Conservation (phyloP, 768 basidiomycete genomes). For the Suillus decipiens region DNA sequence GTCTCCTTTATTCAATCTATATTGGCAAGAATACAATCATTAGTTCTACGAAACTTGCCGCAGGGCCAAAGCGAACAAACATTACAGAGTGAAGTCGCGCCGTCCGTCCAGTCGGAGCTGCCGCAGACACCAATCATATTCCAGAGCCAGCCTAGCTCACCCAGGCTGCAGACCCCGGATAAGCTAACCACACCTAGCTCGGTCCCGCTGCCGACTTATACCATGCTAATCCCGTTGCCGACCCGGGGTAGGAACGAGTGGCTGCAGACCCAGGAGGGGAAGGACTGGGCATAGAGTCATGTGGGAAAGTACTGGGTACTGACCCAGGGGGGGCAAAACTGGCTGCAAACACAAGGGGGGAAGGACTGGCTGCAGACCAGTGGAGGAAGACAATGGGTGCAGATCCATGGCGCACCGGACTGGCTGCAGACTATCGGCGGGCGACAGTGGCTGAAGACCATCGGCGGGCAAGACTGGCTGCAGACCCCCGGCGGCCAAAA, state of each 20-base stretch:
- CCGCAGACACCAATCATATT: too few relatives aligned
- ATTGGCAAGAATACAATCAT: not conserved
- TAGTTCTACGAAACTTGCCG: not conserved
- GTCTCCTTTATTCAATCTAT: not conserved
- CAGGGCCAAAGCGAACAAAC: too few relatives aligned
- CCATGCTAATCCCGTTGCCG: not conserved
- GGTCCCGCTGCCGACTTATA: too few relatives aligned
- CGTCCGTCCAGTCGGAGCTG: too few relatives aligned
- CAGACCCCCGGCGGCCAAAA: not conserved
- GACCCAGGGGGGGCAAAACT: not conserved
- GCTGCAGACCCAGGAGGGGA: not conserved
- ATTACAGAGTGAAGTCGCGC: too few relatives aligned
- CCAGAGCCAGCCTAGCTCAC: not conserved
- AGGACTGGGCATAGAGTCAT: not conserved
- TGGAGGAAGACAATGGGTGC: not conserved
- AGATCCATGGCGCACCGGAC: not conserved
- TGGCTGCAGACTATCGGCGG: not conserved
- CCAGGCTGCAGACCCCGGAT: not conserved
- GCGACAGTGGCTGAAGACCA: not conserved
- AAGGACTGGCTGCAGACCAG: not conserved
- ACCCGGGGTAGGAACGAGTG: not conserved
- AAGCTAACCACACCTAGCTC: too few relatives aligned
- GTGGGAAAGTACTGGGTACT: not conserved
- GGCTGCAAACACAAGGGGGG: not conserved
- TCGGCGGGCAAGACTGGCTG: not conserved